phyloP scores from a whole-genome alignment of 495 filamentous ascomycete genomes.

The Penicillium nucicola region DNA sequence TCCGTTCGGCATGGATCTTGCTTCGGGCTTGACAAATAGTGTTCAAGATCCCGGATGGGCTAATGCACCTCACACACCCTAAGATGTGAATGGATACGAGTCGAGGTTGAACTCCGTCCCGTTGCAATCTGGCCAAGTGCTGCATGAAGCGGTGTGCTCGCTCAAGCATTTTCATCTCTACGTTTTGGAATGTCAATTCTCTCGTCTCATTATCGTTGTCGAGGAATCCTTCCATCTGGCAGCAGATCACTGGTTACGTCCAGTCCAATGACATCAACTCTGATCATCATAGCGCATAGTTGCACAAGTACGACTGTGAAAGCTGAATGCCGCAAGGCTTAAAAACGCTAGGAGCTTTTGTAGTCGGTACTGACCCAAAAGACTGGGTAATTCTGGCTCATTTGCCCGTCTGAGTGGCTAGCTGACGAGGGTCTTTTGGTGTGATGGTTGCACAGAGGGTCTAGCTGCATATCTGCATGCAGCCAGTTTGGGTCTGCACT shows the following conservation, averaged over 20 bases:
- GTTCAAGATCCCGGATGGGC: neutral
- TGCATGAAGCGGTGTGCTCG: slow-evolving; percentile 10
- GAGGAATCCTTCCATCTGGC: neutral
- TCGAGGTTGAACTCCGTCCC: neutral
- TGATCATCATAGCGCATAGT: too few species aligned
- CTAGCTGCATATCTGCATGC: slow-evolving; percentile 14
- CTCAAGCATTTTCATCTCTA: neutral
- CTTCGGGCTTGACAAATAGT: neutral
- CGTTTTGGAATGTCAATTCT: neutral
- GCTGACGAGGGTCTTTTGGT: neutral
- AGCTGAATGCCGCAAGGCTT: neutral
- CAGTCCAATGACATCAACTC: too few species aligned
- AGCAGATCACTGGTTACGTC: too few species aligned
- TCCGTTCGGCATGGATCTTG: neutral
- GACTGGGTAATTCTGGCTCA: neutral
- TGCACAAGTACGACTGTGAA: too few species aligned
- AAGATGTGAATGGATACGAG: neutral
- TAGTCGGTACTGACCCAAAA: neutral
- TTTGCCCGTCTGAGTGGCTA: slow-evolving; percentile 9
- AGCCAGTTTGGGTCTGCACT: neutral
- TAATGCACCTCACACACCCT: neutral
- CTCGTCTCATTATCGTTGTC: neutral
- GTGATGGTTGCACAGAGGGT: slow-evolving; percentile 15
- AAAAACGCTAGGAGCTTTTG: neutral
- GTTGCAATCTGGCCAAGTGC: neutral